These are phyloP conservation scores for Logfia minima DNA, from an alignment of 129 eudicot genomes.

Conservation along the genomic window DNA sequence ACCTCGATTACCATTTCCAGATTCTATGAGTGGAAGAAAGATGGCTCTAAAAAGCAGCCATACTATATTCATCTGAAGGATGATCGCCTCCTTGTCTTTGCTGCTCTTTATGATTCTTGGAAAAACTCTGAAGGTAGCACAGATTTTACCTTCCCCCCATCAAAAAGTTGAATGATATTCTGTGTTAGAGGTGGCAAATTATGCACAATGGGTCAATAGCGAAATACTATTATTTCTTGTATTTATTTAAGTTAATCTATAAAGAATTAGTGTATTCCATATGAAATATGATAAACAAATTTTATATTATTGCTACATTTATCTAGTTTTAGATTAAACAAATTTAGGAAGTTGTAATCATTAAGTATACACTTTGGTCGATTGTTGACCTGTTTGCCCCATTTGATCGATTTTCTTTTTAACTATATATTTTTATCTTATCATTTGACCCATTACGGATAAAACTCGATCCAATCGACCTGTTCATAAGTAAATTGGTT, in stretches of 20 bases:
- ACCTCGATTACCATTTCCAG: constrained; percentile 39
- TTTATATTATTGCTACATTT: too few species aligned
- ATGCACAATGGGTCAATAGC: background rate
- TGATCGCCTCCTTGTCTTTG: constrained; percentile 85
- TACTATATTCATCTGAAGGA: constrained; percentile 84
- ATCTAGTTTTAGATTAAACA: too few species aligned
- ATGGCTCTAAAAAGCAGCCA: constrained; percentile 88
- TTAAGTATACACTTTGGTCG: background rate
- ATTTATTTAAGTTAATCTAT: background rate
- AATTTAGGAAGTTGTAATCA: background rate
- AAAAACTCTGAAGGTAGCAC: constrained; percentile 79
- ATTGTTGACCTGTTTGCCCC: background rate
- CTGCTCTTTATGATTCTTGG: constrained; percentile 97
- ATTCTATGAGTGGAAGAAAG: constrained; percentile 97
- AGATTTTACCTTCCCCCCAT: background rate
- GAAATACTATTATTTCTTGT: background rate
- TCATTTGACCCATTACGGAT: background rate
- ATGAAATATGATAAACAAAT: background rate
- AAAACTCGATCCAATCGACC: background rate
- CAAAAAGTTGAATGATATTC: background rate
- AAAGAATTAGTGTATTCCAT: background rate
- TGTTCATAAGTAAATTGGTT: background rate
- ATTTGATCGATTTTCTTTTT: too few species aligned
- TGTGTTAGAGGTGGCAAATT: background rate
- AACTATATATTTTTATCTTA: background rate